Evolutionary conservation across 1,284 basidiomycete genomes (phyloP).

Genomic region (Cryptococcus hybrid): DNA sequence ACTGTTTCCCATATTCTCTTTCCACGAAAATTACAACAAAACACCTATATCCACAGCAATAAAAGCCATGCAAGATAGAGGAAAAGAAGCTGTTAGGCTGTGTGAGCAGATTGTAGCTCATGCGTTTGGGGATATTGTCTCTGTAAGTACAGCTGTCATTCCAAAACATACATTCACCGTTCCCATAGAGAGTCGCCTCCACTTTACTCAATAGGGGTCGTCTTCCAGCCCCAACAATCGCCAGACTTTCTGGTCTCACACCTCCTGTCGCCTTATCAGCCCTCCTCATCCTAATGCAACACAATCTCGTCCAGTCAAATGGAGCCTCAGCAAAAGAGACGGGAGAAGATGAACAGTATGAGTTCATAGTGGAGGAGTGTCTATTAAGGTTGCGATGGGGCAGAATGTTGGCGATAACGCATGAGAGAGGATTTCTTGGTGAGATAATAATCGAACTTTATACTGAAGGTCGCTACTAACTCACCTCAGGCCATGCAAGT

Average conservation of each 20-base stretch:
- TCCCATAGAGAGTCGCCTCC: constrained; percentile 68
- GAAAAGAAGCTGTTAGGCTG: constrained; percentile 51
- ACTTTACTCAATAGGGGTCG: constrained; percentile 81
- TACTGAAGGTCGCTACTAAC: not conserved
- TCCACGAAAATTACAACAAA: not conserved
- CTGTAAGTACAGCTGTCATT: constrained; percentile 26
- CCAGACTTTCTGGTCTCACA: constrained; percentile 64
- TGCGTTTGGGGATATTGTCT: constrained; percentile 47
- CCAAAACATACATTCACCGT: not conserved
- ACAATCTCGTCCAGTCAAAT: constrained; percentile 85
- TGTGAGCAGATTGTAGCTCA: constrained; percentile 48
- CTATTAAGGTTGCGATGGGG: constrained; percentile 74
- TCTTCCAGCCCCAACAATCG: constrained; percentile 60
- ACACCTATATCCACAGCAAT: not conserved
- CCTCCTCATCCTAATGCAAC: constrained; percentile 82
- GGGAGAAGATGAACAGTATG: constrained; percentile 64
- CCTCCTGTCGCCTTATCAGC: constrained; percentile 60
- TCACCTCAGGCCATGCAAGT: constrained; percentile 63
- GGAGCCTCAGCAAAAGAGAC: constrained; percentile 54
- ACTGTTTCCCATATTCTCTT: not conserved
- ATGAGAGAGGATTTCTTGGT: constrained; percentile 62
- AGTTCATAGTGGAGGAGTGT: constrained; percentile 73
- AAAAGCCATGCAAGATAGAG: constrained; percentile 26
- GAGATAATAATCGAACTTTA: constrained; percentile 40
- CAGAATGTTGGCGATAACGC: constrained; percentile 69